These are phyloP conservation scores for Helicostylum pulchrum DNA, from an alignment of 192 early-diverging fungal genomes.

Conservation along the genomic window DNA sequence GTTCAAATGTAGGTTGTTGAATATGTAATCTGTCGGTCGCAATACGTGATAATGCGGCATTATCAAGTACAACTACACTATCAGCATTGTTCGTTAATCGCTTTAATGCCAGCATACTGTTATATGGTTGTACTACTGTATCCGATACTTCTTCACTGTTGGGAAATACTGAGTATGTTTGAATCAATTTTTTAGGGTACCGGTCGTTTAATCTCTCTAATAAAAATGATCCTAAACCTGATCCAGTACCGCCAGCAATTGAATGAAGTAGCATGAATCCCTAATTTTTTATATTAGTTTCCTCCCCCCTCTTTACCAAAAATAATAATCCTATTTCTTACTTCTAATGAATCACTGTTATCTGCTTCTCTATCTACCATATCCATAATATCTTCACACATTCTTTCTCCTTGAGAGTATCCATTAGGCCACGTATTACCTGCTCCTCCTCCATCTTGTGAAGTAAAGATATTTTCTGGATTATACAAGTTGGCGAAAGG, in stretches of 20 bases:
- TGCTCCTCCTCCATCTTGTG: constrained; percentile 93
- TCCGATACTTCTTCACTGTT: constrained; percentile 92
- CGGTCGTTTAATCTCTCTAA: constrained; percentile 90
- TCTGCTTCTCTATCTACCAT: constrained; percentile 98
- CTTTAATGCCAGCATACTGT: constrained; percentile 90
- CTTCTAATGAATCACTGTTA: constrained; percentile 89
- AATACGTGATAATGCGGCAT: constrained; percentile 90
- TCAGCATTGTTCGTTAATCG: constrained; percentile 90
- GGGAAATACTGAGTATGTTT: constrained; percentile 98
- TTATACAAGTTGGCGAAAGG: constrained; percentile 93
- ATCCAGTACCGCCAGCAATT: constrained; percentile 98
- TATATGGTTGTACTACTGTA: constrained; percentile 98
- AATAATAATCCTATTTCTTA: constrained; percentile 21
- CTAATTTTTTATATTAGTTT: constrained; percentile 22
- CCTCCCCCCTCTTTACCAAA: no score
- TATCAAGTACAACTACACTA: constrained; percentile 95
- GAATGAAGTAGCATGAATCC: constrained; percentile 97
- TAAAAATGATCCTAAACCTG: constrained; percentile 90
- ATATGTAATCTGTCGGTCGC: constrained; percentile 91
- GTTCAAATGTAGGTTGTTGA: constrained; percentile 89
- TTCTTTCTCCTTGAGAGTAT: constrained; percentile 80
- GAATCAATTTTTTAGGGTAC: constrained; percentile 96
- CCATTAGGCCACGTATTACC: constrained; percentile 97
- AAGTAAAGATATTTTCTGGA: constrained; percentile 93
- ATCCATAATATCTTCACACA: constrained; percentile 90